Percentiles rank a stretch among this genome's conserved stretches.
Evolutionary conservation across 2,329 filamentous ascomycete genomes (phyloP).

Genomic region (Ploettnerulaceae sp.): DNA sequence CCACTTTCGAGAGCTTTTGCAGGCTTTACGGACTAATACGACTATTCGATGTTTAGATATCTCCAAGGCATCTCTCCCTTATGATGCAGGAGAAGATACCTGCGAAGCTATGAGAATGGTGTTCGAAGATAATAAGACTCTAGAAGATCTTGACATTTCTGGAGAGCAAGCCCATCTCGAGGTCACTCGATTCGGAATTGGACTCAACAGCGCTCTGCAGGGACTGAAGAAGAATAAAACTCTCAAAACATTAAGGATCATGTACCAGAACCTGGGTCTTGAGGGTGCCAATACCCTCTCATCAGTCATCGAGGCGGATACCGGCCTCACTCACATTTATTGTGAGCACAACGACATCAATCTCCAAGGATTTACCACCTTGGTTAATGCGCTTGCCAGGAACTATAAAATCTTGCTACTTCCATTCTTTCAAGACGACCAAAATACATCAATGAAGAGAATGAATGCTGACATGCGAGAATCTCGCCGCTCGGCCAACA

Average conservation of each 20-base stretch:
- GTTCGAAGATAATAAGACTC: conserved; percentile 61
- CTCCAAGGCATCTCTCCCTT: conserved; percentile 64
- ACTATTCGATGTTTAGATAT: conserved; percentile 62
- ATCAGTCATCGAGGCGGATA: conserved; percentile 62
- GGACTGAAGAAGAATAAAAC: conserved; percentile 60
- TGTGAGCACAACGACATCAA: conserved; percentile 70
- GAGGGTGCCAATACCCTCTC: conserved; percentile 66
- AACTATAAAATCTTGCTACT: conserved; percentile 60
- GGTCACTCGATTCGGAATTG: conserved; percentile 62
- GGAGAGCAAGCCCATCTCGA: conserved; percentile 69
- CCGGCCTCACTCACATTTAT: conserved; percentile 57
- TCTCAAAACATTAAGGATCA: conserved; percentile 57
- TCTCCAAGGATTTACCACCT: conserved; percentile 63
- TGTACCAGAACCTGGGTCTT: conserved; percentile 63
- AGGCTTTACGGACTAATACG: conserved; percentile 57
- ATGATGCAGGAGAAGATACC: conserved; percentile 63
- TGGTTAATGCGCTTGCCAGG: conserved; percentile 62
- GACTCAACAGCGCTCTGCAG: conserved; percentile 60
- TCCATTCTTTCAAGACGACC: conserved; percentile 58
- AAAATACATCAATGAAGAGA: conserved; percentile 53
- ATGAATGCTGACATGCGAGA: conserved; percentile 35
- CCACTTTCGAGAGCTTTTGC: conserved; percentile 55
- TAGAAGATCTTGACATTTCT: conserved; percentile 64
- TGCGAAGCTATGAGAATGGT: conserved; percentile 58
- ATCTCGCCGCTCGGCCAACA: conserved; percentile 14